Percentiles rank a stretch among this genome's conserved stretches.
These are phyloP conservation scores for Tolypocladium sp. DNA, from an alignment of 2,329 filamentous ascomycete species.

Conservation along the genomic window DNA sequence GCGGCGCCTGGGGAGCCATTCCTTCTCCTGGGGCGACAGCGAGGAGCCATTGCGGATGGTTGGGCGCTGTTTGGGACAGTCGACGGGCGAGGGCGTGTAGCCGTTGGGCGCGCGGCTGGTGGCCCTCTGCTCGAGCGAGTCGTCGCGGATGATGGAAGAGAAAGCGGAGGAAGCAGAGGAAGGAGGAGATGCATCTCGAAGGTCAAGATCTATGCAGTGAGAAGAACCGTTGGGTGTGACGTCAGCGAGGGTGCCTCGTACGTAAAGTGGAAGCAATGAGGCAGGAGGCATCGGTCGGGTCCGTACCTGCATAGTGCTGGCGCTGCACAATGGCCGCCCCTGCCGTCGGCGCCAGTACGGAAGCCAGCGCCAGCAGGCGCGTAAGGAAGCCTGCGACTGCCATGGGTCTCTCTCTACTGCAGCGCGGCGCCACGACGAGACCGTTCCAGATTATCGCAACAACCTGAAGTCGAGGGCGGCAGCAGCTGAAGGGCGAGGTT, in stretches of 20 bases:
- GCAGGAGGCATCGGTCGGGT: background rate
- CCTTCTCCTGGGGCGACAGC: constrained; percentile 60
- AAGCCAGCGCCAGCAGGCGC: background rate
- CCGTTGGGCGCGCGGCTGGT: constrained; percentile 30
- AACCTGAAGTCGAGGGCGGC: background rate
- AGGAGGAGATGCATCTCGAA: constrained; percentile 1
- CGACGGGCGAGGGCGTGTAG: constrained; percentile 60
- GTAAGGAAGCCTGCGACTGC: background rate
- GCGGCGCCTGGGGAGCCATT: constrained; percentile 66
- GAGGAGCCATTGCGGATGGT: constrained; percentile 51
- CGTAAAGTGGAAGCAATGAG: background rate
- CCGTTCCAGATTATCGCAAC: background rate
- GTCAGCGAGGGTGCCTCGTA: background rate
- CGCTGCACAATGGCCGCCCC: background rate
- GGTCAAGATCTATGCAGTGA: background rate
- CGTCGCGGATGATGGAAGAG: constrained; percentile 2
- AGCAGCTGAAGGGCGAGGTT: background rate
- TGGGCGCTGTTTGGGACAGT: constrained; percentile 63
- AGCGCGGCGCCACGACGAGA: background rate
- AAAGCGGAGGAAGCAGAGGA: background rate
- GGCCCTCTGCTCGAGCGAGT: constrained; percentile 14
- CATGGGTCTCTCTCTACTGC: background rate
- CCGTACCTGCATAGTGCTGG: background rate
- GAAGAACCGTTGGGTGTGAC: background rate
- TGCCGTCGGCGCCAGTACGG: background rate